phyloP scores from a whole-genome alignment of 2,329 filamentous ascomycete species.

The Aphanocladium album region DNA sequence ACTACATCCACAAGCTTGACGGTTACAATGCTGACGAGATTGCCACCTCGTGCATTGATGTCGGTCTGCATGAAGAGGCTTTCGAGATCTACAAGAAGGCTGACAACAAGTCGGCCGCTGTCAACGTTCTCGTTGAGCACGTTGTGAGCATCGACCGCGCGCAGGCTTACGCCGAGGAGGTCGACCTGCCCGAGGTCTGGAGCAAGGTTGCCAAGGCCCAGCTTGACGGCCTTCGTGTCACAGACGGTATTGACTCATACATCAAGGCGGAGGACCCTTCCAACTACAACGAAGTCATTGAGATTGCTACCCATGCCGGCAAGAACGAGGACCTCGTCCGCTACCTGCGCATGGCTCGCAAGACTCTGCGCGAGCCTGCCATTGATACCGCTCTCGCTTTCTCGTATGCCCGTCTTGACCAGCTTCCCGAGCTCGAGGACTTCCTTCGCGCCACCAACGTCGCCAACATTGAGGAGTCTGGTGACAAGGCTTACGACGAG shows the following conservation, averaged over 20 bases:
- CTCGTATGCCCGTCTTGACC: slow-evolving; percentile 85
- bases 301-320: slow-evolving; percentile 88
- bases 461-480: slow-evolving; percentile 90
- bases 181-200: slow-evolving; percentile 94
- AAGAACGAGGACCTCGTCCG: slow-evolving; percentile 98
- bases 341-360: slow-evolving; percentile 93
- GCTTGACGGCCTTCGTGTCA: slow-evolving; percentile 87
- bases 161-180: slow-evolving; percentile 89
- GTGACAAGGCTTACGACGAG: slow-evolving; percentile 96
- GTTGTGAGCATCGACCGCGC: slow-evolving; percentile 97
- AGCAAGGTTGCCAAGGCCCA: slow-evolving; percentile 98
- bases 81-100: slow-evolving; percentile 99
- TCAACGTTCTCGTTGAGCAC: slow-evolving; percentile 89
- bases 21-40: slow-evolving; percentile 91
- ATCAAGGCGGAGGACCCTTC: slow-evolving; percentile 89
- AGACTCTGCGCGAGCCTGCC: slow-evolving; percentile 87
- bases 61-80: slow-evolving; percentile 92
- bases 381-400: slow-evolving; percentile 95
- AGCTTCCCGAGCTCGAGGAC: slow-evolving; percentile 90
- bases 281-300: slow-evolving; percentile 94
- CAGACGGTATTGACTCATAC: slow-evolving; percentile 92
- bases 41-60: slow-evolving; percentile 85
- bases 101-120: slow-evolving; percentile 78
- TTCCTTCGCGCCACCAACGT: slow-evolving; percentile 92
- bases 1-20: slow-evolving; percentile 89